Base-by-base conservation (phyloP, 208 protist genomes). In the Acanthamoeba rhysodes region DNA sequence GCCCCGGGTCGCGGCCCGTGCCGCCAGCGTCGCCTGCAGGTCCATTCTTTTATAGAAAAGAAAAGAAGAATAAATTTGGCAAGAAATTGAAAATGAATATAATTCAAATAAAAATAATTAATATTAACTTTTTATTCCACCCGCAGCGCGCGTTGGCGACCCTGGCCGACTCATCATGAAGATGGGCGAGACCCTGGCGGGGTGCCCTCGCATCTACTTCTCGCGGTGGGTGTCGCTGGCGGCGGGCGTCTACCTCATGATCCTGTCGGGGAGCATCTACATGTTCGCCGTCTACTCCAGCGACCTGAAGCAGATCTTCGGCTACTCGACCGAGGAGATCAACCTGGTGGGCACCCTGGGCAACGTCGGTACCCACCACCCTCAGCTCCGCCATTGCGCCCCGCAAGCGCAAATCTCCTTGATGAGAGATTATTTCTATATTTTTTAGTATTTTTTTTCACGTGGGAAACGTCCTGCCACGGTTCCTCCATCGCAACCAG, bases 281-380 rank as follows among this genome's bases (percentile, higher is more conserved):
- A 84, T 84, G 76, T 84, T 84, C 37, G 76, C 76, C 9, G 76
- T 84, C 41, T 84, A 84, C 76, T 84, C 76, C 10, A 55, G 76
- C 37, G 76, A 84, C n/a, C n/a, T 84, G 32, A 84, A 84, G 45
- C 76, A 84, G 76, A 84, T 84, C 76, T 84, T 84, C 24, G 34
- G 37, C 76, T 84, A 84, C 76, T 57, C 76, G 32, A 84, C 76
- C 16, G 76, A 84, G n/a, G 24, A 84, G 76, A 55, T 84, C 76
- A 84, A 84, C 76, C 41, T 84, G 12, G 45, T 84, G 24, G 76
- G 34, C 18, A 84, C 76, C n/a, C 41, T 84, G 12, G 76, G 41
- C 76, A 84, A 84, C 41, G 76, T 29, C n/a, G 76, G 76, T 84
- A 32, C 45, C 34, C 68, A 5, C 34, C 68, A 5, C 29, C 27